A percentile compares a stretch with the other conserved stretches of the same genome.
phyloP scores from a whole-genome alignment of 202 grass and related monocot species.

The Brachypodium distachyon region DNA sequence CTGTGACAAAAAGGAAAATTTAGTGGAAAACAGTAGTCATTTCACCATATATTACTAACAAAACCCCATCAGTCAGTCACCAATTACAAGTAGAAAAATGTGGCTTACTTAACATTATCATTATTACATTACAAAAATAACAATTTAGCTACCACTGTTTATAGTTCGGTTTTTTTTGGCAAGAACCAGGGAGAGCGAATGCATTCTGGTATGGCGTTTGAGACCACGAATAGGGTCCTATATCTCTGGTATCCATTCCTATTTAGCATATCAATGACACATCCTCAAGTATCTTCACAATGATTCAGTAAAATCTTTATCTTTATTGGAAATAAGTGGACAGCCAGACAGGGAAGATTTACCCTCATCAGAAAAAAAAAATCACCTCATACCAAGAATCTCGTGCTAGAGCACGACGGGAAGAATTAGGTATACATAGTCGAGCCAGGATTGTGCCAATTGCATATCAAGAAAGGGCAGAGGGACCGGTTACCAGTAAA shows the following conservation, averaged over 20 bases:
- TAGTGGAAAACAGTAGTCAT: neutral
- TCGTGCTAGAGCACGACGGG: neutral
- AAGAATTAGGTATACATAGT: neutral
- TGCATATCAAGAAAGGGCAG: neutral
- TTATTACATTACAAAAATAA: neutral
- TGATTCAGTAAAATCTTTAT: neutral
- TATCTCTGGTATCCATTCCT: neutral
- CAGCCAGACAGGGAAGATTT: neutral
- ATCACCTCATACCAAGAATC: neutral
- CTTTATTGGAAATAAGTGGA: no score
- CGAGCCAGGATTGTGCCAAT: neutral
- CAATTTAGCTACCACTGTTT: neutral
- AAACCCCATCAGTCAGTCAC: neutral
- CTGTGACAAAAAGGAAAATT: neutral
- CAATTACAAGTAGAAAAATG: neutral
- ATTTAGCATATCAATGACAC: neutral
- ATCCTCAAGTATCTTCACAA: neutral
- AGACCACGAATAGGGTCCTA: neutral
- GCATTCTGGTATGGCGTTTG: neutral
- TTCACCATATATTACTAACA: neutral
- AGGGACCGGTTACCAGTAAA: conserved; percentile 55
- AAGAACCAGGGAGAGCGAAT: neutral
- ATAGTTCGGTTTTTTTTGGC: neutral
- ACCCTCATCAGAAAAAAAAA: neutral
- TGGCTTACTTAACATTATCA: neutral